Conservation (phyloP, 2,329 filamentous ascomycete genomes). For the Juglanconis sp. region DNA sequence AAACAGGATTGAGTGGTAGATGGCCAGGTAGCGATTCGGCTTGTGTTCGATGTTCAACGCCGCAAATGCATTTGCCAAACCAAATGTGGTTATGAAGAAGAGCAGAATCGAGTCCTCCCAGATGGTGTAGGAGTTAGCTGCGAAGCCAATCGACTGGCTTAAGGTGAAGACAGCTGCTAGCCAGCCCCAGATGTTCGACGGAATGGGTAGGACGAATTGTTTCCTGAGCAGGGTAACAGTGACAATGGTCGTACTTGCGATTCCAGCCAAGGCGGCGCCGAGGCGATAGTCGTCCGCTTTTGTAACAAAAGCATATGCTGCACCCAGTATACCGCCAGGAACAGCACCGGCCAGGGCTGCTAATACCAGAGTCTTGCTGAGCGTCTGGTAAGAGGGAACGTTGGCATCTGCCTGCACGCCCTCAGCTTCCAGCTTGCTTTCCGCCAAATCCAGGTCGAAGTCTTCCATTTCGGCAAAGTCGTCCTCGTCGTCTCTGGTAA, state of each 20-base stretch:
- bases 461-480: constrained; percentile 53
- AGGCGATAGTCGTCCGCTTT: constrained; percentile 39
- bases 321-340: constrained; percentile 31
- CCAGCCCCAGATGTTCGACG: constrained; percentile 84
- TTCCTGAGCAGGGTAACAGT: constrained; percentile 39
- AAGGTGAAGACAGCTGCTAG: constrained; percentile 75
- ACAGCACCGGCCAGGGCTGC: constrained; percentile 34
- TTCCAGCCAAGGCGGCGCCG: constrained; percentile 38
- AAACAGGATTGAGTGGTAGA: constrained; percentile 84
- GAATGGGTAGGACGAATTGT: constrained; percentile 52
- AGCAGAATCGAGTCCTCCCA: constrained; percentile 96
- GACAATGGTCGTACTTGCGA: constrained; percentile 42
- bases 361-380: constrained; percentile 37
- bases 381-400: constrained; percentile 31
- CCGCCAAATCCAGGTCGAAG: constrained; percentile 56
- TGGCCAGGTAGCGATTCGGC: constrained; percentile 69
- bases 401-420: constrained; percentile 28
- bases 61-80: constrained; percentile 67
- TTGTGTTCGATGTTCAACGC: constrained; percentile 69
- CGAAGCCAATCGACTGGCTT: constrained; percentile 90
- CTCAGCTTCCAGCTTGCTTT: constrained; percentile 54
- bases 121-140: constrained; percentile 96
- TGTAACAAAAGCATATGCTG: constrained; percentile 29
- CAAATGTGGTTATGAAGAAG: constrained; percentile 88
- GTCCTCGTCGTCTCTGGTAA: constrained; percentile 55